Percentiles rank a stretch among this genome's conserved stretches.
phyloP scores from a whole-genome alignment of 2,329 filamentous ascomycete genomes.

The Cordyceps militaris region DNA sequence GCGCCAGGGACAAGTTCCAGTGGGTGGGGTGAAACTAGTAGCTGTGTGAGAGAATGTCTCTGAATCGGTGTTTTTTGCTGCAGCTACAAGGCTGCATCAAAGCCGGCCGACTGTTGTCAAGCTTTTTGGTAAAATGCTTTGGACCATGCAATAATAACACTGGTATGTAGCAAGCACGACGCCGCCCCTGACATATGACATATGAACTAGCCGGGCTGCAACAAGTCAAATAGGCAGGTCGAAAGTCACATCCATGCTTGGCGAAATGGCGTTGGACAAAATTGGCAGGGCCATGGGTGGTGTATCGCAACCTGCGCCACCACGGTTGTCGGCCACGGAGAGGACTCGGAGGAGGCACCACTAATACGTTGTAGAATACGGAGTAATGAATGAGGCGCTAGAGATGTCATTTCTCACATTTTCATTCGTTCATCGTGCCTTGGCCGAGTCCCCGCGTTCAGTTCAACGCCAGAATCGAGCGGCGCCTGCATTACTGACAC shows the following conservation, averaged over 20 bases:
- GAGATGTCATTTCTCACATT: neutral
- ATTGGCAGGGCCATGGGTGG: neutral
- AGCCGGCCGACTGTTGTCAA: neutral
- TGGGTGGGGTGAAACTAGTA: neutral
- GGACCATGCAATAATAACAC: neutral
- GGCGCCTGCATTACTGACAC: neutral
- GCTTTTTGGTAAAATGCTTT: neutral
- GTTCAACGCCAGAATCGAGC: neutral
- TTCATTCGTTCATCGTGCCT: neutral
- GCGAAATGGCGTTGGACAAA: neutral
- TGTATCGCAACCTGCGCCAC: neutral
- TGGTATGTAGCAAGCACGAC: neutral
- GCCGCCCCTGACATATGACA: neutral
- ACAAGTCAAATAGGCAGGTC: neutral
- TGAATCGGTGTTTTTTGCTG: neutral
- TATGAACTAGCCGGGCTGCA: neutral
- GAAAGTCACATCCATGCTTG: neutral
- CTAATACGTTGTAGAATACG: neutral
- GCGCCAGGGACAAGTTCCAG: neutral
- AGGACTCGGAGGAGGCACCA: neutral
- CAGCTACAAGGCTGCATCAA: slow-evolving; percentile 3
- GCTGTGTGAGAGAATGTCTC: neutral
- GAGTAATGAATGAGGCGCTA: neutral
- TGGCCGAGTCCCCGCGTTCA: neutral
- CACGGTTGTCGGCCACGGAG: neutral